These are phyloP conservation scores for Wickerhamomyces hampshirensis DNA, from an alignment of 805 yeast genomes.

Conservation along the genomic window DNA sequence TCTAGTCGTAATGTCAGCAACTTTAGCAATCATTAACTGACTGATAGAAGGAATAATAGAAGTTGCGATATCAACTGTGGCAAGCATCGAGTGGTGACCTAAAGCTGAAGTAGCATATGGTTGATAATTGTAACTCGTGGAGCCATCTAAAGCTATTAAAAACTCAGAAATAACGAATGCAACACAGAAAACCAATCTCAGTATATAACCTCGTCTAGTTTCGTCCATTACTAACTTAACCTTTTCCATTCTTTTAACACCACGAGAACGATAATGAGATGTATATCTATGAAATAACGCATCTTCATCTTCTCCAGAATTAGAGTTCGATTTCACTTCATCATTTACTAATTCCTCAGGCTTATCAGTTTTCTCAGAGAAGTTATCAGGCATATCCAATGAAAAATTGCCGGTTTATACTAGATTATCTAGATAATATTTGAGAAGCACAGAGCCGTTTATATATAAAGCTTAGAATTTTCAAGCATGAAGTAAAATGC, in stretches of 20 bases:
- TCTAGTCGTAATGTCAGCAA: constrained; percentile 34
- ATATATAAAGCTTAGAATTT: too few species aligned
- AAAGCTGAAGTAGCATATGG: constrained; percentile 36
- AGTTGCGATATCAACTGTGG: constrained; percentile 33
- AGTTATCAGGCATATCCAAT: neutral
- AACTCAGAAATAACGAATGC: constrained; percentile 1
- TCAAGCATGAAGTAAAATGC: too few species aligned
- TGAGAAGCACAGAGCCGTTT: too few species aligned
- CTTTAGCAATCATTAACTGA: constrained; percentile 33
- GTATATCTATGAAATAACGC: neutral
- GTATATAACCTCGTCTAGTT: neutral
- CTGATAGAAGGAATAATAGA: constrained; percentile 32
- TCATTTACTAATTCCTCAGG: neutral
- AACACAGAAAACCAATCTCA: neutral
- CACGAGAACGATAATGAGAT: neutral
- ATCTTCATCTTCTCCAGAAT: neutral
- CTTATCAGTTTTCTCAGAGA: neutral
- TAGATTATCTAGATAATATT: neutral
- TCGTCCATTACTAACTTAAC: neutral
- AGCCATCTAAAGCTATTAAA: constrained; percentile 21
- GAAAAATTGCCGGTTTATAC: neutral
- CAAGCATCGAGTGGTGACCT: constrained; percentile 31
- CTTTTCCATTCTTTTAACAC: neutral
- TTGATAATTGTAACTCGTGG: constrained; percentile 26
- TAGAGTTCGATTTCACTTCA: neutral